These are phyloP conservation scores for Pseudonectria buxi DNA, from an alignment of 2,329 filamentous ascomycete species.

Conservation along the genomic window DNA sequence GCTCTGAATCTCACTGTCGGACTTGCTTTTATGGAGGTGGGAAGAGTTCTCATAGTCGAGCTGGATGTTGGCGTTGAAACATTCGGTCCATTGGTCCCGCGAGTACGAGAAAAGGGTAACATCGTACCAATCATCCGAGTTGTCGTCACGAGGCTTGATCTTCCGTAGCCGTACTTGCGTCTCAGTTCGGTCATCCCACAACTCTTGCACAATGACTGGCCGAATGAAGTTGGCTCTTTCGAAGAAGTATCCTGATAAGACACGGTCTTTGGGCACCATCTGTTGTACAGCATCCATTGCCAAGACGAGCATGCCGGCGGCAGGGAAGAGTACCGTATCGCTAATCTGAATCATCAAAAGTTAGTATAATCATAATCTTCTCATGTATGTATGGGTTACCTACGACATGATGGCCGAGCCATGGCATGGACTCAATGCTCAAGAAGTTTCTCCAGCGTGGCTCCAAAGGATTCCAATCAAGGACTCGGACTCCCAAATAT, in stretches of 20 bases:
- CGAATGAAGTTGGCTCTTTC: neutral
- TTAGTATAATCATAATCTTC: too few relatives aligned
- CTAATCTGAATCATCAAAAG: too few relatives aligned
- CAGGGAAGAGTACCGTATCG: conserved; percentile 4
- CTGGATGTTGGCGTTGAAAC: neutral
- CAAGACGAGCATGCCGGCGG: conserved; percentile 37
- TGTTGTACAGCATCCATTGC: conserved; percentile 31
- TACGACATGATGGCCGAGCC: conserved; percentile 35
- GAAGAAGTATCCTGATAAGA: too few relatives aligned
- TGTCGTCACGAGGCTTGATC: neutral
- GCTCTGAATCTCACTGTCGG: neutral
- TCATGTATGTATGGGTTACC: too few relatives aligned
- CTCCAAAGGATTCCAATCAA: conserved; percentile 15
- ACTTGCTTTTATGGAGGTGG: neutral
- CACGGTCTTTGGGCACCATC: too few relatives aligned
- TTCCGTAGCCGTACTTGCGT: neutral
- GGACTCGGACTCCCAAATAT: conserved; percentile 27
- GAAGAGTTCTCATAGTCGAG: neutral
- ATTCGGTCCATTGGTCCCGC: neutral
- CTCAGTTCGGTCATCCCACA: neutral
- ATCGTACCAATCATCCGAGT: neutral
- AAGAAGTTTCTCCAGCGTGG: conserved; percentile 22
- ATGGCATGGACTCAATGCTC: conserved; percentile 19
- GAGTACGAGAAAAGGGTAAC: neutral
- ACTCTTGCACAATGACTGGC: neutral